Percentiles rank a stretch among this genome's conserved stretches.
Conservation (phyloP, 2,329 filamentous ascomycete genomes). For the Esteya vermicola region DNA sequence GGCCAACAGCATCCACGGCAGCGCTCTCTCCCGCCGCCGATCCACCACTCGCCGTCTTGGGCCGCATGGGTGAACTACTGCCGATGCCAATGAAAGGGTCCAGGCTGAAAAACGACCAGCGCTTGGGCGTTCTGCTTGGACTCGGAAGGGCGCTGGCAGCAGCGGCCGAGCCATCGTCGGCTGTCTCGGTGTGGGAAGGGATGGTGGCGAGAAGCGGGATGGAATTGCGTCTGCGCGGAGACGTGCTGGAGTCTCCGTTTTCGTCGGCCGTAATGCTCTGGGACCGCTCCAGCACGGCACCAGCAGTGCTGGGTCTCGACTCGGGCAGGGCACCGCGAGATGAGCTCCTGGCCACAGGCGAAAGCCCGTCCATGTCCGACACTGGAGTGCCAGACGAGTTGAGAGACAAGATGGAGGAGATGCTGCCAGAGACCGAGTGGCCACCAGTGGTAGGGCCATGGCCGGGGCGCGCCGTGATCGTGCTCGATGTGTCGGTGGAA, state of each 20-base stretch:
- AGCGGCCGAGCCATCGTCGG: constrained; percentile 7
- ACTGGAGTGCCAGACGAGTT: constrained; percentile 26
- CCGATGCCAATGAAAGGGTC: constrained; percentile 33
- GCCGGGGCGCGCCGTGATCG: constrained; percentile 46
- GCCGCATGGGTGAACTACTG: constrained; percentile 29
- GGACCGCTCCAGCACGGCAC: constrained; percentile 48
- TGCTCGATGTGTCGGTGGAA: constrained; percentile 73
- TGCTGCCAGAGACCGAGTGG: constrained; percentile 64
- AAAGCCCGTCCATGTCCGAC: constrained; percentile 25
- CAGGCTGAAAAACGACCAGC: constrained; percentile 49
- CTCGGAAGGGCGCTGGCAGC: constrained; percentile 24
- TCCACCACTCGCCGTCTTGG: constrained; percentile 30
- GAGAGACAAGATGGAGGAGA: constrained; percentile 60
- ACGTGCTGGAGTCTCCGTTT: constrained; percentile 17
- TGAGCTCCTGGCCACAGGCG: constrained; percentile 22
- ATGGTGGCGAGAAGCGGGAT: constrained; percentile 38
- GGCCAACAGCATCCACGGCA: constrained; percentile 14
- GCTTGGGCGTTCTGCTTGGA: constrained; percentile 36
- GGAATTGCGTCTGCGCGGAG: constrained; percentile 41
- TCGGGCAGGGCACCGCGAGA: constrained; percentile 26
- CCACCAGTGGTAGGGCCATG: constrained; percentile 17
- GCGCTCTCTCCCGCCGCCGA: constrained; percentile 25
- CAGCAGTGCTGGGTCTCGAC: constrained; percentile 54
- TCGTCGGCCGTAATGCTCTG: constrained; percentile 21
- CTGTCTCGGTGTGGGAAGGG: constrained; percentile 18